Conservation (phyloP, 352 stramenopile species). For the Phytophthora quininea region DNA sequence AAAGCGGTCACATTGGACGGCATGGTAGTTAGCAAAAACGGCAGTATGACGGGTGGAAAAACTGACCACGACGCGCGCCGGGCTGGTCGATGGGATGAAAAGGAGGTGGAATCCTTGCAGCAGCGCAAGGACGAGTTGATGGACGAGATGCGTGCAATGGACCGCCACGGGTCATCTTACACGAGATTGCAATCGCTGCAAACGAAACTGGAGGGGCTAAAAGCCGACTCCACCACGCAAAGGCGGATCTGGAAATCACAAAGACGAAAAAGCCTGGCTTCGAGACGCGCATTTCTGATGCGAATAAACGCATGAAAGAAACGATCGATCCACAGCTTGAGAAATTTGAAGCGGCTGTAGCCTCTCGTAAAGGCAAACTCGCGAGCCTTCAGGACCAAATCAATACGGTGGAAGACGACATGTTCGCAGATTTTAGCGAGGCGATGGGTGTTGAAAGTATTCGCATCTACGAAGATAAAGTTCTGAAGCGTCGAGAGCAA, state of each 20-base stretch:
- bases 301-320: slow-evolving; percentile 54
- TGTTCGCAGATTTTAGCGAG: slow-evolving; percentile 86
- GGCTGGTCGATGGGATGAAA: slow-evolving; percentile 92
- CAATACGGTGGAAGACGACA: slow-evolving; percentile 79
- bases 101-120: slow-evolving; percentile 88
- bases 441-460: slow-evolving; percentile 82
- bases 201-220: slow-evolving; percentile 73
- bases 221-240: slow-evolving; percentile 77
- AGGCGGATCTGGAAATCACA: slow-evolving; percentile 76
- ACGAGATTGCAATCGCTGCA: slow-evolving; percentile 66
- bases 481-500: slow-evolving; percentile 85
- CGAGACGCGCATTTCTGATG: slow-evolving; percentile 59
- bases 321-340: slow-evolving; percentile 66
- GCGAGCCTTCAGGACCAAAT: slow-evolving; percentile 63
- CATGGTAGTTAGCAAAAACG: slow-evolving; percentile 97
- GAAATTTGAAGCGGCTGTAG: slow-evolving; percentile 61
- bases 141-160: slow-evolving; percentile 63
- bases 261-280: slow-evolving; percentile 76
- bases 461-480: slow-evolving; percentile 93
- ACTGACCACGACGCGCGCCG: slow-evolving; percentile 86
- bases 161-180: slow-evolving; percentile 76
- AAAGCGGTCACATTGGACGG: slow-evolving; percentile 94
- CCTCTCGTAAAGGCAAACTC: slow-evolving; percentile 53
- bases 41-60: slow-evolving; percentile 97
- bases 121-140: slow-evolving; percentile 86